Conservation (phyloP, 768 basidiomycete species). For the Boletus reticulatus region DNA sequence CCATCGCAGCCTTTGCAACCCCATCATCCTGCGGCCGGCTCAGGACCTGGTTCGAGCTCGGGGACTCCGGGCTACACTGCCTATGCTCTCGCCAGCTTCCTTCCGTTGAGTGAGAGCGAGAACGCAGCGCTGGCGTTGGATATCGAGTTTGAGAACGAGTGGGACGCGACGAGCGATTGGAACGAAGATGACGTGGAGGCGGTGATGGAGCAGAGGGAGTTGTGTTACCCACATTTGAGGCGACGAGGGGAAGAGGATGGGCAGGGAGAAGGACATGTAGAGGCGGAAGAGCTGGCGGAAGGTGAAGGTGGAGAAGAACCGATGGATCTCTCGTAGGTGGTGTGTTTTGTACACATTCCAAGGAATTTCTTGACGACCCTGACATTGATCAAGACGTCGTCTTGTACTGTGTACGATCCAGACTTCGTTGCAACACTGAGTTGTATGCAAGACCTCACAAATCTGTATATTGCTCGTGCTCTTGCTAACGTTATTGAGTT, state of each 20-base stretch:
- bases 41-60: not conserved
- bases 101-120: constrained; percentile 43
- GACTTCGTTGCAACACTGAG: too few relatives aligned
- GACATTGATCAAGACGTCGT: too few relatives aligned
- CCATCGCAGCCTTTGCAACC: not conserved
- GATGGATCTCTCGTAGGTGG: constrained; percentile 1
- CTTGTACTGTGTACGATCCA: too few relatives aligned
- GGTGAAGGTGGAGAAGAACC: not conserved
- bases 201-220: constrained; percentile 61
- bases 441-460: too few relatives aligned
- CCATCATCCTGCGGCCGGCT: not conserved
- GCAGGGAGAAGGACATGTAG: not conserved
- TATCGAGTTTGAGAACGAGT: constrained; percentile 86
- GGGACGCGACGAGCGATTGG: constrained; percentile 90
- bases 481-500: too few relatives aligned
- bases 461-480: too few relatives aligned
- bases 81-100: constrained; percentile 22
- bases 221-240: constrained; percentile 56
- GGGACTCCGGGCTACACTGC: constrained; percentile 1
- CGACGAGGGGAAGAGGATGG: not conserved
- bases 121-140: constrained; percentile 57
- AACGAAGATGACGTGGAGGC: constrained; percentile 87
- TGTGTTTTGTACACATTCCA: too few relatives aligned
- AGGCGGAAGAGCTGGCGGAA: not conserved
- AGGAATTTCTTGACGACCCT: too few relatives aligned